Evolutionary conservation across 805 yeast genomes (phyloP).

Genomic region (Starmerella tilneyi): DNA sequence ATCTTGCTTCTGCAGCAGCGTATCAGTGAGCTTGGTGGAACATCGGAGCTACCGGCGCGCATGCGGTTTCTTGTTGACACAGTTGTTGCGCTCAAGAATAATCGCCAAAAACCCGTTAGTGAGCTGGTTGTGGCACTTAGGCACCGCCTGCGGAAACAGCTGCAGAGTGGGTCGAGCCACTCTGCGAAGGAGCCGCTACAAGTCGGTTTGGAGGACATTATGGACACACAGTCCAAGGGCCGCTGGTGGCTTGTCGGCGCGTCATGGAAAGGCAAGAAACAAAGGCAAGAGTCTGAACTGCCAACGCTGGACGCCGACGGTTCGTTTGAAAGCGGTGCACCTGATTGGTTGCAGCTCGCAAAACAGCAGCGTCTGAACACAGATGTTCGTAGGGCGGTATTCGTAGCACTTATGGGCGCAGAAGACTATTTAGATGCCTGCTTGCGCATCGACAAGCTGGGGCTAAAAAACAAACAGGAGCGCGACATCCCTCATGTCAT

Average conservation of each 20-base stretch:
- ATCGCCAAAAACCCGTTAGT: slow-evolving; percentile 54
- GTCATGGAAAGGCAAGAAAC: slow-evolving; percentile 73
- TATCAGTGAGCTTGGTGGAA: slow-evolving; percentile 31
- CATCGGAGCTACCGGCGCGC: slow-evolving; percentile 43
- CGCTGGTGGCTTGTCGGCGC: slow-evolving; percentile 99
- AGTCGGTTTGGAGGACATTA: slow-evolving; percentile 74
- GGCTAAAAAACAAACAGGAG: slow-evolving; percentile 67
- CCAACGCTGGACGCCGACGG: slow-evolving; percentile 52
- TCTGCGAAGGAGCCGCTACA: slow-evolving; percentile 56
- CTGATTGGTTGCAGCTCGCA: slow-evolving; percentile 85
- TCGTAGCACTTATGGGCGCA: slow-evolving; percentile 90
- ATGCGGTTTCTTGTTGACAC: slow-evolving; percentile 77
- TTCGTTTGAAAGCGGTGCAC: slow-evolving; percentile 35
- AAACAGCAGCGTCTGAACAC: slow-evolving; percentile 86
- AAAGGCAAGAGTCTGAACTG: slow-evolving; percentile 35
- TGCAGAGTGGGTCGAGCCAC: slow-evolving; percentile 30
- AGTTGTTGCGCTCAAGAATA: slow-evolving; percentile 74
- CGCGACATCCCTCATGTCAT: slow-evolving; percentile 79
- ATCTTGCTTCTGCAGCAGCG: slow-evolving; percentile 47
- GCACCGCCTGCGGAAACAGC: slow-evolving; percentile 51
- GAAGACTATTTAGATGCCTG: slow-evolving; percentile 83
- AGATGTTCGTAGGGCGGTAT: slow-evolving; percentile 85
- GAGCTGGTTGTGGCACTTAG: slow-evolving; percentile 46
- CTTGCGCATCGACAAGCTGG: slow-evolving; percentile 67
- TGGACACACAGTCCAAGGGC: slow-evolving; percentile 65